A percentile compares a stretch with the other conserved stretches of the same genome.
phyloP scores from a whole-genome alignment of 257 asterid species.

The Solanum sitiens region DNA sequence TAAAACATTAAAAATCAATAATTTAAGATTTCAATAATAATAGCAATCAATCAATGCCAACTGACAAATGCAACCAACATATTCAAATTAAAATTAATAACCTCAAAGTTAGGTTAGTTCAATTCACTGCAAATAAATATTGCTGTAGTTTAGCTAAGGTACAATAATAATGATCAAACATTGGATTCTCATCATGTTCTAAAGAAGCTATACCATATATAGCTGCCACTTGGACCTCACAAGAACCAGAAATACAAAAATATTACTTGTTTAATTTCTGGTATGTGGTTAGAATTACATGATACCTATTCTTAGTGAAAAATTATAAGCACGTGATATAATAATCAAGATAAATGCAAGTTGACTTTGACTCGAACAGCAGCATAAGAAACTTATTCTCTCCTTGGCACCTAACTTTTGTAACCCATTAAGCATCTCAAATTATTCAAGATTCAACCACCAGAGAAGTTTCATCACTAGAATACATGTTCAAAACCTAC shows the following conservation, averaged over 20 bases:
- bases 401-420: neutral
- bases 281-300: neutral
- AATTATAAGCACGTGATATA: neutral
- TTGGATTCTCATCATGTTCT: neutral
- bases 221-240: constrained; percentile 3
- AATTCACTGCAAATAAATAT: neutral
- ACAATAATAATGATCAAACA: neutral
- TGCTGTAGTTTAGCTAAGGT: neutral
- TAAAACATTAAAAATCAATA: neutral
- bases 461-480: neutral
- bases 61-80: neutral
- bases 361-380: fast-evolving
- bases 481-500: neutral
- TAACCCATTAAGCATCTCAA: neutral
- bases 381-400: neutral
- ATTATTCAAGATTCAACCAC: neutral
- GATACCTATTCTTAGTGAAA: neutral
- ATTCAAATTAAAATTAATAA: neutral
- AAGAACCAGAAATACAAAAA: neutral
- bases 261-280: neutral
- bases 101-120: neutral
- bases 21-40: neutral
- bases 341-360: neutral
- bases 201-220: neutral
- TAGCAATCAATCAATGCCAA: neutral